These are phyloP conservation scores for Sequoia sempervirens DNA, from an alignment of 75 land plant species.

Conservation along the genomic window DNA sequence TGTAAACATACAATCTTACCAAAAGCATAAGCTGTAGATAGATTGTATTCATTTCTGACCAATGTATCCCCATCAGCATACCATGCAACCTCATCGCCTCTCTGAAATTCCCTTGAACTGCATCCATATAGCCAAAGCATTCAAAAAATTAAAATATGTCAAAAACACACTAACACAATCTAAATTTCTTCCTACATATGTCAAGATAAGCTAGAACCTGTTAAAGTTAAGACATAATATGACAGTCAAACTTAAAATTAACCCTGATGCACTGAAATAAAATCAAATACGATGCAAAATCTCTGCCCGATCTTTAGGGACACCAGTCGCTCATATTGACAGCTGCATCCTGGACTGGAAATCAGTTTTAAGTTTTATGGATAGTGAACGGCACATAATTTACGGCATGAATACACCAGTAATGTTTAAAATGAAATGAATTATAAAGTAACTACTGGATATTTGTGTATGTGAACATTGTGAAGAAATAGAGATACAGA, in stretches of 20 bases:
- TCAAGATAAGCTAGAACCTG: not conserved
- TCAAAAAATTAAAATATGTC: not conserved
- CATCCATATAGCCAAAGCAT: constrained; percentile 11
- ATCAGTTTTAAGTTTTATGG: not conserved
- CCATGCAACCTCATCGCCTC: constrained; percentile 97
- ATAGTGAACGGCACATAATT: not conserved
- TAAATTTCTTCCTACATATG: not conserved
- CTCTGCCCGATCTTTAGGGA: not conserved
- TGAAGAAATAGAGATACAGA: no score
- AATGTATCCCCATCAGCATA: constrained; percentile 93
- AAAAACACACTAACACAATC: not conserved
- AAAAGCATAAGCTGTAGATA: constrained; percentile 85
- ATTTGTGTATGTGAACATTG: no score
- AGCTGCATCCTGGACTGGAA: not conserved
- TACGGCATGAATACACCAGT: not conserved
- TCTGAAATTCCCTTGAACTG: constrained; percentile 82
- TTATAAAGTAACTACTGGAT: not conserved
- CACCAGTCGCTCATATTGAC: not conserved
- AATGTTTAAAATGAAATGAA: not conserved
- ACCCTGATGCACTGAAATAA: not conserved
- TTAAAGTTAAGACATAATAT: not conserved
- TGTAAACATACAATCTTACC: constrained; percentile 44
- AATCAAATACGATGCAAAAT: not conserved
- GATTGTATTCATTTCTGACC: constrained; percentile 85
- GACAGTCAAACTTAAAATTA: not conserved